phyloP scores from a whole-genome alignment of 2,329 filamentous ascomycete species.

The Atkinsonella hypoxylon region DNA sequence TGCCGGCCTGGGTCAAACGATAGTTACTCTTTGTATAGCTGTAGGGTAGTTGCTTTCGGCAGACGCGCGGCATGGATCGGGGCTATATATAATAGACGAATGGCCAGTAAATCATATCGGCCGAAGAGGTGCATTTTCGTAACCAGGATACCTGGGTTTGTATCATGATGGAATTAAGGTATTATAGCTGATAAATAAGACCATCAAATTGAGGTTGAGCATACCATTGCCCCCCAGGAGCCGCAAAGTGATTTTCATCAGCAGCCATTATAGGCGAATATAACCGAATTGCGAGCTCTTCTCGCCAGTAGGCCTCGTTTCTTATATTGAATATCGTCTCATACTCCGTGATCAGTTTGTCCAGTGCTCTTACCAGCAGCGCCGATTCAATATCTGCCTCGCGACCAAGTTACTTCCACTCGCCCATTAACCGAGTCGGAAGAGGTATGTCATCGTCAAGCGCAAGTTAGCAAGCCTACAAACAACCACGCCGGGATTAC shows the following conservation, averaged over 20 bases:
- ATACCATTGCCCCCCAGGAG: not conserved
- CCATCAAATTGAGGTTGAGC: not conserved
- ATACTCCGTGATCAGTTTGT: not conserved
- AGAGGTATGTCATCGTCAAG: not conserved
- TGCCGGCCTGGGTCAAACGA: conserved; percentile 93
- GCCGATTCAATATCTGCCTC: not conserved
- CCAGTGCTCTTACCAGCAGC: not conserved
- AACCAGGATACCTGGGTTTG: not conserved
- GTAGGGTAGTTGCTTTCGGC: not conserved
- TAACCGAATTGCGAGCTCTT: not conserved
- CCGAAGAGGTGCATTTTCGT: not conserved
- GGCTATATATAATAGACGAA: not conserved
- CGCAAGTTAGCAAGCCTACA: not conserved
- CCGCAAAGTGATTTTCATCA: too few species aligned
- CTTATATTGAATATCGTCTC: too few species aligned
- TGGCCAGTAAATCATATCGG: not conserved
- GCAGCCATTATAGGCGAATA: too few species aligned
- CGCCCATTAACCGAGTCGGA: too few species aligned
- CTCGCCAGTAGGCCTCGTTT: not conserved
- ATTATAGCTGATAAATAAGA: not conserved
- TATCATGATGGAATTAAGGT: not conserved
- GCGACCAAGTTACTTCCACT: too few species aligned
- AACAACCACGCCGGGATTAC: not conserved
- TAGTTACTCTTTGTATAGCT: conserved; percentile 18
- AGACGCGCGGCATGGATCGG: not conserved